Base-by-base conservation (phyloP, 768 basidiomycete species). In the Chalciporus chontae region DNA sequence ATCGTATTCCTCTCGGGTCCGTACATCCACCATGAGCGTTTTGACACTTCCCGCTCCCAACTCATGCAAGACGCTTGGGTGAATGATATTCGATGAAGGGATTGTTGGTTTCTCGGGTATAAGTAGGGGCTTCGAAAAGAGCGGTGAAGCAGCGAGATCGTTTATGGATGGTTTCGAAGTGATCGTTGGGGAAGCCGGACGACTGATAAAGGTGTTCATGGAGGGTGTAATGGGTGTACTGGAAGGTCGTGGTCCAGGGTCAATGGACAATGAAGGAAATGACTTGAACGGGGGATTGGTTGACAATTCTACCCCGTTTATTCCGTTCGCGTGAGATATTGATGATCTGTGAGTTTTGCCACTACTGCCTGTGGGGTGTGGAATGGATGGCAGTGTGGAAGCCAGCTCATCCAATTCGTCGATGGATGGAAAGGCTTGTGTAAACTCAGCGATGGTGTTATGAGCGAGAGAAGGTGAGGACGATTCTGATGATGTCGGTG, bases 21-120 rank as follows among this genome's bases (percentile, higher is more conserved):
- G 78, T 17, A 94, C 81, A 64, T 96, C 94, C 17, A 97, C 76
- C 13, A 96, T 58, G 2, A 97, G 74, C 3, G 91, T 79, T 45
- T 80, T 79, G 47, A 74, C 59, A n/a, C 70, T 66, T 6, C 66
- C 62, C 36, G 72, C 66, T 53, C 79, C 66, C 50, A 86, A 91
- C 1, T 74, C 70, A 38, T 74, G 68, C 27, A 94, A 69, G 9
- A 80, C 77, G 50, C 75, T 76, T 6, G 90, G 83, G 45, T 71
- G 73, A 23, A 83, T 77, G 3, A 77, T 74, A 51, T 83, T 86
- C 13, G 76, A 80, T 18, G 76, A 70, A 4, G 85, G 86, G 38
- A 90, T 69, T n/a, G 71, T 59, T 9, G 71, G 66, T 51, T 77
- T 74, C 51, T 69, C 67, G 14, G 47, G 58, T 48, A 45, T 51